A percentile compares a stretch with the other conserved stretches of the same genome.
Conservation (phyloP, 1,284 basidiomycete species). For the Athelia psychrophila region DNA sequence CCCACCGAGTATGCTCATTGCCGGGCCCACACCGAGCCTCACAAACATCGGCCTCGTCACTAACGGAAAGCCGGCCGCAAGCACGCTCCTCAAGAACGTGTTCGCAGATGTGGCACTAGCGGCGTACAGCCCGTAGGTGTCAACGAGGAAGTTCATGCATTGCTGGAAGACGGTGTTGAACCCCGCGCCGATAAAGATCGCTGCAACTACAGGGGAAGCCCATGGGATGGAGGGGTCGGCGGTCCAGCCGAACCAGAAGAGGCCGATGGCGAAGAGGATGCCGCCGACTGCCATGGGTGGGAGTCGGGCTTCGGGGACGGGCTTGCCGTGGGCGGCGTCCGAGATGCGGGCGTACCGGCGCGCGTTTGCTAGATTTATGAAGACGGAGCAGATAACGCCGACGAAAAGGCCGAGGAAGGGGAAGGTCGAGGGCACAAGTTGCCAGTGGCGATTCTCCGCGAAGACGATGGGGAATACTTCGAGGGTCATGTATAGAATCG, state of each 20-base stretch:
- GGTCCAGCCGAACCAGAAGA: slow-evolving; percentile 38
- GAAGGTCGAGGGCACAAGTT: slow-evolving; percentile 21
- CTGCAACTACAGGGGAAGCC: slow-evolving; percentile 19
- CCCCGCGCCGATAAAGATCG: slow-evolving; percentile 11
- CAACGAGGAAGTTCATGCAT: slow-evolving; percentile 45
- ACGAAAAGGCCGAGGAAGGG: slow-evolving; percentile 30
- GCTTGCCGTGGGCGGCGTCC: slow-evolving; percentile 13
- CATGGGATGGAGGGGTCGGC: slow-evolving; percentile 29
- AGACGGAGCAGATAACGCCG: slow-evolving; percentile 24
- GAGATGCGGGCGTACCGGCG: neutral
- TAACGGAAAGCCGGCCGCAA: neutral
- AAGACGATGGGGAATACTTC: slow-evolving; percentile 29
- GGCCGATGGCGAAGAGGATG: neutral
- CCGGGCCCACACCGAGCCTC: neutral
- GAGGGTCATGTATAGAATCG: slow-evolving; percentile 23
- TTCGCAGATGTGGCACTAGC: slow-evolving; percentile 30
- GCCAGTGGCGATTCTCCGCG: slow-evolving; percentile 24
- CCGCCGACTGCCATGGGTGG: slow-evolving; percentile 6
- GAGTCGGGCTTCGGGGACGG: slow-evolving; percentile 23
- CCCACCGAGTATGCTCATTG: neutral
- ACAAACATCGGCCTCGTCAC: neutral
- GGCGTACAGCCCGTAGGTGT: slow-evolving; percentile 44
- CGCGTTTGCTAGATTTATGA: slow-evolving; percentile 25
- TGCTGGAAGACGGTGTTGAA: slow-evolving; percentile 15
- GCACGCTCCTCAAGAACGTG: neutral